Evolutionary conservation across 805 yeast species (phyloP), one percentile per base, ranked within the genome.

Genomic region (Yamadazyma ubonensis): DNA sequence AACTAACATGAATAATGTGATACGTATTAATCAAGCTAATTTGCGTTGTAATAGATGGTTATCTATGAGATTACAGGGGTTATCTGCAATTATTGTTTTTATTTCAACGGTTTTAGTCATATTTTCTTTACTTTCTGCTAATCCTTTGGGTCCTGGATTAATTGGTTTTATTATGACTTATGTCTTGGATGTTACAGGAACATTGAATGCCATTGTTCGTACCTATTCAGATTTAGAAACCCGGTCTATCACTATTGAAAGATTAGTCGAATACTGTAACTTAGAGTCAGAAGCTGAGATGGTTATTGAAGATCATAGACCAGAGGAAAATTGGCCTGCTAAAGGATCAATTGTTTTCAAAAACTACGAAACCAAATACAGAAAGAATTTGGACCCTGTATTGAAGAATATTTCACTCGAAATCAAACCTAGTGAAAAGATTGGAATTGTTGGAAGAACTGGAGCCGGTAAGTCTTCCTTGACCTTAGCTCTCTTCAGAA

Each of bases 371-470:
- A 81, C 96, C 4, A 75, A 86, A 43, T 91, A 91, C 57, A 79
- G 96, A 59, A 78, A 81, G 10, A 89, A 83, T 43, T 71, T 91
- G 47, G 96, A 86, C 36, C 73, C 85, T 14, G 93, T 87, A 3
- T 70, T 91, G 62, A 84, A 81, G 52, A 68, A 81, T 42, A 76
- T 91, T 51, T 72, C 67, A 42, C 55, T 91, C 17, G 64, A 74
- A 9, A 78, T 91, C 51, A 72, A 78, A 34, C 78, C 90, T 1
- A 69, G 76, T 42, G 97, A 91, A 58, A 91, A 91, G 61, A 72
- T 90, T 55, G 98, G 98, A 46, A 89, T 90, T 61, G 97, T 91
- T 41, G 98, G 98, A 18, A 77, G 98, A 58, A 90, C 98, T 0
- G 98, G 98, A 48, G 97, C 97, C 2, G 98, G 98, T 48, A 89